Evolutionary conservation across 371 early-diverging fungal genomes (phyloP), one percentile per base, ranked within the genome.

Genomic region (Conidiobolus incongruus): DNA sequence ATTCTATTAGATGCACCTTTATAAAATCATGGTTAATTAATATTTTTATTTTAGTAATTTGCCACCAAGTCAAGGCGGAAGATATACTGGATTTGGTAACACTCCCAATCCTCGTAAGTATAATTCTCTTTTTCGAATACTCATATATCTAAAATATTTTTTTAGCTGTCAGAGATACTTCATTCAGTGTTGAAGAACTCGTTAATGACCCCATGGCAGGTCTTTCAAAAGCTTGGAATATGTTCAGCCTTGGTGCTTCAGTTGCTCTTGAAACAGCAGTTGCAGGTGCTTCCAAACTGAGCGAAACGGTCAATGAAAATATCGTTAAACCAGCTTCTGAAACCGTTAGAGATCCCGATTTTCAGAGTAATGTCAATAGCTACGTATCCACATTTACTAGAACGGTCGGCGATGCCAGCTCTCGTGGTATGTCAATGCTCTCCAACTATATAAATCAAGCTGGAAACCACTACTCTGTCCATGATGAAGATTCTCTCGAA

Each of bases 41-140:
- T 34, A 24, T 24, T 31, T 35, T n/a, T 12, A 31, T 43, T 0
- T 2, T 55, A 58, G 70, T 17, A 43, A 72, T 50, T 51, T 90
- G 38, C 88, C 88, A 22, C 91, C 94, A 5, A 85, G 68, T 47
- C 89, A 89, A 58, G 91, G 94, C 24, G 94, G 94, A 20, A 77
- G 76, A 53, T 93, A 77, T 56, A 70, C 67, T 23, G 90, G 92
- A 1, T 91, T 89, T 52, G 91, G 92, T 39, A 81, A 70, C 47
- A 63, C 70, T 38, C 63, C 66, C n/a, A n/a, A n/a, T n/a, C n/a
- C n/a, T n/a, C n/a, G n/a, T n/a, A 46, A 63, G 15, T 38, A 44
- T 36, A 13, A 55, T 56, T 54, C 38, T 13, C 41, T 52, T 54
- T 6, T 11, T 42, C 15, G 17, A 24, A 30, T 38, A 31, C 7